Base-by-base conservation (phyloP, 2,329 filamentous ascomycete species). In the Rachicladosporium sp. region DNA sequence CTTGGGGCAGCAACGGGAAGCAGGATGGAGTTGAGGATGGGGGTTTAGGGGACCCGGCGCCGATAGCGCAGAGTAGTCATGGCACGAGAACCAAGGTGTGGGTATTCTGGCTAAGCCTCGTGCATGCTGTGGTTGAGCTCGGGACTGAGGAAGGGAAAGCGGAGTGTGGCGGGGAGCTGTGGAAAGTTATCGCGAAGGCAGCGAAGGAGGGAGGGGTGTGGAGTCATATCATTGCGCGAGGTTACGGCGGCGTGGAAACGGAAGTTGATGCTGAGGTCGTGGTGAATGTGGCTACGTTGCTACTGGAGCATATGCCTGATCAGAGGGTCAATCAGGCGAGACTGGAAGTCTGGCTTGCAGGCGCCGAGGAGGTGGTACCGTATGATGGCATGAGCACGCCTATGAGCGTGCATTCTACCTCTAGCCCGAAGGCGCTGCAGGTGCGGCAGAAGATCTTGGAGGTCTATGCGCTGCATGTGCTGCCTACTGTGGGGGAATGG, bases 191-290 rank as follows among this genome's bases (percentile, higher is more conserved):
- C 48, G 86, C 86, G 45, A 70, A 74, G 45, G 91, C 87, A 61
- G 88, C 93, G 15, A 78, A 88, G 46, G 85, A 93, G 42, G 91
- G 91, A 42, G 76, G 78, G 35, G 74, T 96, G n/a, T 98, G 91
- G 91, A 86, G 95, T 48, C 84, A 93, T 48, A 83, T 96, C 2
- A 81, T 93, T 42, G 73, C 75, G 50, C 79, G 85, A 55, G 89
- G 89, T 5, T 96, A 96, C 61, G 80, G 82, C 51, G 87, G 87
- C 21, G 71, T 80, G 36, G 89, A 96, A 61, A 87, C 84, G 11
- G 84, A 88, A 47, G 86, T 96, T 9, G 91, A 98, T 62, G 79
- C 86, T 2, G 91, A 98, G 54, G 89, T 98, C 6, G 86, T 98
- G 19, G 83, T 89, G 45, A 89, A 88, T 53, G 61, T 93, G 81